phyloP scores from a whole-genome alignment of 495 filamentous ascomycete species.

The Aspergillus conjunctus region DNA sequence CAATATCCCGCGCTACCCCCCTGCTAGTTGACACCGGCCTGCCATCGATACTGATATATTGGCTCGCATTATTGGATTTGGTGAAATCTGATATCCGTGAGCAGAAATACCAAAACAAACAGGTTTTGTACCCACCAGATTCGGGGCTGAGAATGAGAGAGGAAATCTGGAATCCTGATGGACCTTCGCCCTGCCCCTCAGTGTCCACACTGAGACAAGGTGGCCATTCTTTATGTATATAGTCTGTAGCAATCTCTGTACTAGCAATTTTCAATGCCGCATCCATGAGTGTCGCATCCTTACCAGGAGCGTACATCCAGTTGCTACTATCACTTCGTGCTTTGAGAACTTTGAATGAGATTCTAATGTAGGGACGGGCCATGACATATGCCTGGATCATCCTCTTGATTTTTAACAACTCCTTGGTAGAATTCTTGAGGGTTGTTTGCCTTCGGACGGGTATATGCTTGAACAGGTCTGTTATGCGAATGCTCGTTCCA shows the following conservation, averaged over 20 bases:
- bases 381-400: constrained; percentile 76
- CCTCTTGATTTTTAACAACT: constrained; percentile 63
- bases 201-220: constrained; percentile 9
- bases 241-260: constrained; percentile 60
- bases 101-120: background rate
- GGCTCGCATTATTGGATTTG: constrained; percentile 58
- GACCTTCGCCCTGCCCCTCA: constrained; percentile 8
- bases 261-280: constrained; percentile 73
- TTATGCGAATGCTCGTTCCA: constrained; percentile 76
- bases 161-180: constrained; percentile 46
- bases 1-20: constrained; percentile 68
- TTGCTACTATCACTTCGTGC: constrained; percentile 62
- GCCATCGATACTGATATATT: constrained; percentile 76
- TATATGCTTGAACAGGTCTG: constrained; percentile 65
- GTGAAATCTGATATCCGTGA: constrained; percentile 41
- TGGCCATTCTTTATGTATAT: constrained; percentile 41
- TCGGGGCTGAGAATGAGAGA: constrained; percentile 61
- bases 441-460: constrained; percentile 75
- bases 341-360: constrained; percentile 69
- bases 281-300: constrained; percentile 57
- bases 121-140: constrained; percentile 36
- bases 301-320: constrained; percentile 71
- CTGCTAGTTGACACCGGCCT: constrained; percentile 67
- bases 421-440: constrained; percentile 63
- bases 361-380: constrained; percentile 61